Conservation (phyloP, 257 asterid genomes). For the Nicotiana otophora region DNA sequence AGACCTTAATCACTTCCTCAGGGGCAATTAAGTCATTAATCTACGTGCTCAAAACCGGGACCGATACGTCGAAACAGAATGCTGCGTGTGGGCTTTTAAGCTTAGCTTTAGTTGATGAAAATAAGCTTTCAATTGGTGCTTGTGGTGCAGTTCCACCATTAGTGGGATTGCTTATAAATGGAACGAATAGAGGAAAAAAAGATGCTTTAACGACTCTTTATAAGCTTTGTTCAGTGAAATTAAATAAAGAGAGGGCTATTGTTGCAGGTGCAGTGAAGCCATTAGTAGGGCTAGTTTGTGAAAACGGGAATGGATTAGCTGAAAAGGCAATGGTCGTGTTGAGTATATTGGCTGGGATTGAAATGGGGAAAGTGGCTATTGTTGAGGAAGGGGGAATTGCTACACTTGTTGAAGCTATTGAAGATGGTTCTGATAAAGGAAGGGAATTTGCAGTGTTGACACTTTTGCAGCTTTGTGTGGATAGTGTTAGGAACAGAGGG, state of each 20-base stretch:
- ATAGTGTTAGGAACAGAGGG: constrained; percentile 68
- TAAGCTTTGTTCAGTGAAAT: constrained; percentile 56
- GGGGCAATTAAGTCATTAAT: constrained; percentile 69
- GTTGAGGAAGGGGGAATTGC: constrained; percentile 85
- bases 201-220: constrained; percentile 89
- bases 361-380: constrained; percentile 63
- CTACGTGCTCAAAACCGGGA: constrained; percentile 77
- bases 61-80: constrained; percentile 83
- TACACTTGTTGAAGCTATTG: constrained; percentile 79
- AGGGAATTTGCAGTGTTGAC: constrained; percentile 85
- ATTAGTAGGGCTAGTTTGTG: constrained; percentile 59
- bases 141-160: constrained; percentile 91
- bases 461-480: constrained; percentile 73
- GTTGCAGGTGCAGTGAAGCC: constrained; percentile 79
- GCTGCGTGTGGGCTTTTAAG: constrained; percentile 89
- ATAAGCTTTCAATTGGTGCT: constrained; percentile 79
- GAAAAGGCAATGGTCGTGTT: constrained; percentile 97
- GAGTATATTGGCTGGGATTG: constrained; percentile 66
- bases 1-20: constrained; percentile 40
- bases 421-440: constrained; percentile 79
- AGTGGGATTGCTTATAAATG: constrained; percentile 64
- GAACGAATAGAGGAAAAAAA: constrained; percentile 73
- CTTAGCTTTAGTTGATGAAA: constrained; percentile 75
- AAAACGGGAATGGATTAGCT: constrained; percentile 67
- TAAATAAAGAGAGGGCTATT: constrained; percentile 90